Evolutionary conservation across 139 green algal species (phyloP).

Genomic region (Coccomyxa sp.): DNA sequence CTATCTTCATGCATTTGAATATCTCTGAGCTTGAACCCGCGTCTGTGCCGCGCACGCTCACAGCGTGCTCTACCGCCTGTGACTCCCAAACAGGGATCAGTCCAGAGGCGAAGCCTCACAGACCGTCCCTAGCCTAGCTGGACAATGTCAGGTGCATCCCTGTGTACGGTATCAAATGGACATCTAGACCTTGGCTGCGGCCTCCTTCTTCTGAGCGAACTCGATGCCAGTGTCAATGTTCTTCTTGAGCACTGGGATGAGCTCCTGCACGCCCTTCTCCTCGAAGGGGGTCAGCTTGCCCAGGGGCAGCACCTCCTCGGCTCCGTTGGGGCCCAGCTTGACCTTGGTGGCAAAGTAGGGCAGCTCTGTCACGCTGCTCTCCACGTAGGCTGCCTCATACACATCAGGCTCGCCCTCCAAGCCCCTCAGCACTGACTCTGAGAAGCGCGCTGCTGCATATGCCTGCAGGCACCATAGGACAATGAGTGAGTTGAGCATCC

Average conservation of each 20-base stretch:
- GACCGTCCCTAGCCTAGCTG: no score
- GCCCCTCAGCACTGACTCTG: slow-evolving; percentile 72
- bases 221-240: slow-evolving; percentile 66
- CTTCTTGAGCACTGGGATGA: slow-evolving; percentile 64
- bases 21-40: no score
- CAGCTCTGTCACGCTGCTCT: slow-evolving; percentile 42
- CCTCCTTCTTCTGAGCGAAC: slow-evolving; percentile 24
- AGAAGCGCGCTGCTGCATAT: slow-evolving; percentile 81
- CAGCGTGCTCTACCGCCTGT: no score
- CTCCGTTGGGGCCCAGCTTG: slow-evolving; percentile 58
- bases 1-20: no score
- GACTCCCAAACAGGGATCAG: no score
- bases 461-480: slow-evolving; percentile 50
- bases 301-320: slow-evolving; percentile 57
- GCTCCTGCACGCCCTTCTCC: slow-evolving; percentile 51
- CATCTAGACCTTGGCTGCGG: no score
- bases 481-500: no score
- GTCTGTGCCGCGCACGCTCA: no score
- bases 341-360: slow-evolving; percentile 55
- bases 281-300: slow-evolving; percentile 66
- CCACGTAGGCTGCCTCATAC: slow-evolving; percentile 68
- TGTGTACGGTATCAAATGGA: no score
- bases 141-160: no score
- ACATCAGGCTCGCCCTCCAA: slow-evolving; percentile 63
- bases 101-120: no score